phyloP scores from a whole-genome alignment of 2,329 filamentous ascomycete species.

The Fusarium stilboides region DNA sequence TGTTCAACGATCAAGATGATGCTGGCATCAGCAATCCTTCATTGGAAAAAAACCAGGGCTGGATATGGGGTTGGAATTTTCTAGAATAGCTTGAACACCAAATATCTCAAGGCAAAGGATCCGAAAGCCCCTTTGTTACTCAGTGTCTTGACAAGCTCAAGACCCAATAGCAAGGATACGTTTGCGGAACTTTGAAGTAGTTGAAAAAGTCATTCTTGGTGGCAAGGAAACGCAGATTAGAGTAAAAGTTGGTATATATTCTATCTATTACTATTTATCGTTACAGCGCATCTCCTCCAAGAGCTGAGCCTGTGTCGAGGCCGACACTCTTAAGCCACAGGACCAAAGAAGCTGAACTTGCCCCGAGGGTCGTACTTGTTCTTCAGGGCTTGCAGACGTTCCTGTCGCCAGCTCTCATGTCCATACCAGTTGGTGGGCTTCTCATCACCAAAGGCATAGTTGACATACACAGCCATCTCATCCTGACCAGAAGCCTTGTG shows the following conservation, averaged over 20 bases:
- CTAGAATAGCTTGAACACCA: background rate
- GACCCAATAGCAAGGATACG: no score
- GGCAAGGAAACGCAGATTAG: no score
- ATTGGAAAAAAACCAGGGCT: conserved; percentile 26
- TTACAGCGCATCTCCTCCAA: no score
- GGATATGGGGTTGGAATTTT: conserved; percentile 31
- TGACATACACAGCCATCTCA: conserved; percentile 57
- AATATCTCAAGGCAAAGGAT: background rate
- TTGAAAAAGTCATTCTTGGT: no score
- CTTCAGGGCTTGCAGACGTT: conserved; percentile 63
- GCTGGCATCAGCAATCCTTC: background rate
- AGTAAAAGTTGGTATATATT: no score
- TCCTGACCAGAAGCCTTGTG: conserved; percentile 26
- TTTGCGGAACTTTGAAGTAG: no score
- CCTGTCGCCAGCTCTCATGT: conserved; percentile 63
- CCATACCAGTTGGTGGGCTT: conserved; percentile 61
- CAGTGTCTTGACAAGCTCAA: no score
- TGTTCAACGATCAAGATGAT: rapidly evolving
- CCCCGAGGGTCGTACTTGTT: conserved; percentile 63
- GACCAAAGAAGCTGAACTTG: conserved; percentile 63
- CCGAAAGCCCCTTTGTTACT: no score
- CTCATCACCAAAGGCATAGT: conserved; percentile 68
- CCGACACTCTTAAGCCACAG: conserved; percentile 43
- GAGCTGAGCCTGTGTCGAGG: no score
- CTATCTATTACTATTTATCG: no score